Percentiles rank a stretch among this genome's conserved stretches.
These are phyloP conservation scores for Xylaria sp. DNA, from an alignment of 2,329 filamentous ascomycete species.

Conservation along the genomic window DNA sequence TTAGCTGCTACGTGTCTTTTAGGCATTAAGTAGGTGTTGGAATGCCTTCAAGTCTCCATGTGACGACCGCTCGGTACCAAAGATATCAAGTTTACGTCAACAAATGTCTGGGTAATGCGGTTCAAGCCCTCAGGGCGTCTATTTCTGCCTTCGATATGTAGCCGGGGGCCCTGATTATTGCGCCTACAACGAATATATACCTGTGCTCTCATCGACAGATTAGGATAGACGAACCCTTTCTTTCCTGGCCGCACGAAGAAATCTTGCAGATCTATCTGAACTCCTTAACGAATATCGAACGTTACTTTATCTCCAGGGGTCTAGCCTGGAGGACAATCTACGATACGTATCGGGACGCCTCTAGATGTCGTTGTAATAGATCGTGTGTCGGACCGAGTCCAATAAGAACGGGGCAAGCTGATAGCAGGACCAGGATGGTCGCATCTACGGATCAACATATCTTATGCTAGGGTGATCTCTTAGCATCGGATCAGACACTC, in stretches of 20 bases:
- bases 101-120: neutral
- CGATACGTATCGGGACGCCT: neutral
- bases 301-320: neutral
- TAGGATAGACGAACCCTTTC: neutral
- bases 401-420: neutral
- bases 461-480: slow-evolving; percentile 30
- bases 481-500: slow-evolving; percentile 12
- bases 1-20: neutral
- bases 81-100: too few relatives aligned
- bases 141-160: neutral
- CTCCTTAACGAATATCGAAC: neutral
- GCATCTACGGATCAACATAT: slow-evolving; percentile 14
- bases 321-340: neutral
- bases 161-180: neutral
- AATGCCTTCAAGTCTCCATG: neutral
- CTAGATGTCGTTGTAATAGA: neutral
- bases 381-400: neutral
- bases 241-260: neutral
- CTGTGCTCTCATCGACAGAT: neutral
- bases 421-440: slow-evolving; percentile 4
- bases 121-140: neutral
- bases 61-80: neutral
- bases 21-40: neutral
- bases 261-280: slow-evolving; percentile 8
- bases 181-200: neutral